These are phyloP conservation scores for Podila verticillata DNA, from an alignment of 192 early-diverging fungal genomes.

Conservation along the genomic window DNA sequence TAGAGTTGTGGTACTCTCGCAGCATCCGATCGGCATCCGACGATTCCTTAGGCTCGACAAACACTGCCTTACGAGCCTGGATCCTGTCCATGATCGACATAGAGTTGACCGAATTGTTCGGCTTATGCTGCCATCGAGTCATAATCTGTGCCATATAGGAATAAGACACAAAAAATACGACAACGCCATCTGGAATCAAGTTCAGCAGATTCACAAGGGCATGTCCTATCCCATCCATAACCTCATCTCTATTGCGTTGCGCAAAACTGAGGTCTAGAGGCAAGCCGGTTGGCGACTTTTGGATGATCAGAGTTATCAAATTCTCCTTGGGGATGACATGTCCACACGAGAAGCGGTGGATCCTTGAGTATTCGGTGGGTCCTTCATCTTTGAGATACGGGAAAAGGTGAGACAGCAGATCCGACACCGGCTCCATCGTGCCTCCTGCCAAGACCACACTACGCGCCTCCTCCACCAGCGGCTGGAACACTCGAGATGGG, in stretches of 20 bases:
- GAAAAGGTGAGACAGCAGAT: slow-evolving; percentile 41
- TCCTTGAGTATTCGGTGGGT: slow-evolving; percentile 23
- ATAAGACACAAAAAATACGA: slow-evolving; percentile 91
- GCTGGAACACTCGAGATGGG: slow-evolving; percentile 81
- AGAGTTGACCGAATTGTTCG: background rate
- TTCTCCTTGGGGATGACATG: slow-evolving; percentile 88
- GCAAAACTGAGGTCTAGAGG: slow-evolving; percentile 76
- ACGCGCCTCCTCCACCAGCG: slow-evolving; percentile 81
- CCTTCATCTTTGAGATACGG: slow-evolving; percentile 29
- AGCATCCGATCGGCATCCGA: slow-evolving; percentile 66
- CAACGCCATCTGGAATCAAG: slow-evolving; percentile 85
- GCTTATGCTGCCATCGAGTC: slow-evolving; percentile 58
- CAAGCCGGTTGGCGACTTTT: slow-evolving; percentile 69
- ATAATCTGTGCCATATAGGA: slow-evolving; percentile 73
- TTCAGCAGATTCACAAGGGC: slow-evolving; percentile 75
- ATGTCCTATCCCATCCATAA: slow-evolving; percentile 78
- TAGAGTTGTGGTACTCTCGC: slow-evolving; percentile 65
- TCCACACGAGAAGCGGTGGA: slow-evolving; percentile 80
- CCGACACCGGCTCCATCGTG: slow-evolving; percentile 87
- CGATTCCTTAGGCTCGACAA: slow-evolving; percentile 72
- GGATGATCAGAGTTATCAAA: slow-evolving; percentile 71
- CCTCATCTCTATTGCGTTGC: slow-evolving; percentile 49
- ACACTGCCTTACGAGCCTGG: slow-evolving; percentile 58
- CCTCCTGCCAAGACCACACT: slow-evolving; percentile 91
- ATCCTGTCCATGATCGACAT: slow-evolving; percentile 31